Evolutionary conservation across 306 rosid genomes (phyloP).

Genomic region (Sechiopsis laciniata): DNA sequence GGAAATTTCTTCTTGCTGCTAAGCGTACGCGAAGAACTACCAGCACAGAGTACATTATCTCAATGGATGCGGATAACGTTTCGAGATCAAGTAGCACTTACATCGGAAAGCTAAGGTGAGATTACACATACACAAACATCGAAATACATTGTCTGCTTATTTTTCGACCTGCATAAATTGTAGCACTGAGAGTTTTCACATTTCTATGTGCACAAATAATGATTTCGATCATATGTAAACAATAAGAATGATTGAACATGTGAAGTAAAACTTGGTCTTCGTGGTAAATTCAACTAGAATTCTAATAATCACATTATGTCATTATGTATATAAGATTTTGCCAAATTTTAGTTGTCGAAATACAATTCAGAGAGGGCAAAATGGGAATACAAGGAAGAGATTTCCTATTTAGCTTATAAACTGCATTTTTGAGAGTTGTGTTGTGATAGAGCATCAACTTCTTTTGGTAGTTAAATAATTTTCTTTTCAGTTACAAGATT

Average conservation of each 20-base stretch:
- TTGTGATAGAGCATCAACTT: background rate
- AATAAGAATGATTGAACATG: background rate
- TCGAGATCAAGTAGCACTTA: constrained; percentile 80
- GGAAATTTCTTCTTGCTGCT: constrained; percentile 93
- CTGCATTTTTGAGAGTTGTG: background rate
- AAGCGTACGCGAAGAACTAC: constrained; percentile 75
- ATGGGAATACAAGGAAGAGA: background rate
- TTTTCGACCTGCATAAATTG: background rate
- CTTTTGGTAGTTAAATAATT: background rate
- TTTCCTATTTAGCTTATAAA: background rate
- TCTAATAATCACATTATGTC: background rate
- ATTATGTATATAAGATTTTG: background rate
- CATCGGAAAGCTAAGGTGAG: constrained; percentile 86
- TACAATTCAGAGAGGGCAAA: background rate
- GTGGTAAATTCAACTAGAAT: background rate
- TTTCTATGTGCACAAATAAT: background rate
- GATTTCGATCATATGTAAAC: background rate
- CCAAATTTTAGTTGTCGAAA: background rate
- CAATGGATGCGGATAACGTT: constrained; percentile 55
- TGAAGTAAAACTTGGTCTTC: constrained; percentile 11
- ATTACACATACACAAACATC: background rate
- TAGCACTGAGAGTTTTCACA: background rate
- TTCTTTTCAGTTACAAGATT: background rate
- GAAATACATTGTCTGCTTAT: background rate
- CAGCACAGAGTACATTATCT: constrained; percentile 77